Evolutionary conservation across 768 basidiomycete species (phyloP).

Genomic region (Boletus barrowsii): DNA sequence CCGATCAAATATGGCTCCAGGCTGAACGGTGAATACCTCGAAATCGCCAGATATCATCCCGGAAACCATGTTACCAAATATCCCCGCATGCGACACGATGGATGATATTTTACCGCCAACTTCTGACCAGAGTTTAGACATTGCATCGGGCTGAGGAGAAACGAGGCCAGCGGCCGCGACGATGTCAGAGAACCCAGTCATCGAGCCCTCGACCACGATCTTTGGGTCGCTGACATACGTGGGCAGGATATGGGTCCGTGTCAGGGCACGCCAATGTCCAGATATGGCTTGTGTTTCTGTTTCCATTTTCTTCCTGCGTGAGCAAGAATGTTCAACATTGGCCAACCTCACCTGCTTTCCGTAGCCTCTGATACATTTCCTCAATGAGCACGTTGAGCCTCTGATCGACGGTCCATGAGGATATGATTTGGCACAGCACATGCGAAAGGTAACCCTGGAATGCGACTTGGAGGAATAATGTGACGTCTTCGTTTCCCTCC

Average conservation of each 20-base stretch:
- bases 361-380: not conserved
- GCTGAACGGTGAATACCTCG: not conserved
- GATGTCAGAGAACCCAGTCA: slow-evolving; percentile 1
- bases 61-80: slow-evolving; percentile 1
- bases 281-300: slow-evolving; percentile 3
- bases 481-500: not conserved
- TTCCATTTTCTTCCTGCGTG: not conserved
- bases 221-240: not conserved
- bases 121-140: not conserved
- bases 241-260: not conserved
- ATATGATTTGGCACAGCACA: not conserved
- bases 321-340: not conserved
- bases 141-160: not conserved
- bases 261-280: slow-evolving; percentile 9
- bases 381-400: not conserved
- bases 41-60: slow-evolving; percentile 9
- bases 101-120: not conserved
- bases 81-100: not conserved
- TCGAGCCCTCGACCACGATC: not conserved
- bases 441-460: slow-evolving; percentile 4
- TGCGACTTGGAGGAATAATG: slow-evolving; percentile 3
- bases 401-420: slow-evolving; percentile 8
- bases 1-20: not conserved
- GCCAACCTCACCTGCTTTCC: not conserved
- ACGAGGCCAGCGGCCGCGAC: not conserved